Conservation (phyloP, 176 grass and related monocot species). For the Rhipidocladum racemiflorum region DNA sequence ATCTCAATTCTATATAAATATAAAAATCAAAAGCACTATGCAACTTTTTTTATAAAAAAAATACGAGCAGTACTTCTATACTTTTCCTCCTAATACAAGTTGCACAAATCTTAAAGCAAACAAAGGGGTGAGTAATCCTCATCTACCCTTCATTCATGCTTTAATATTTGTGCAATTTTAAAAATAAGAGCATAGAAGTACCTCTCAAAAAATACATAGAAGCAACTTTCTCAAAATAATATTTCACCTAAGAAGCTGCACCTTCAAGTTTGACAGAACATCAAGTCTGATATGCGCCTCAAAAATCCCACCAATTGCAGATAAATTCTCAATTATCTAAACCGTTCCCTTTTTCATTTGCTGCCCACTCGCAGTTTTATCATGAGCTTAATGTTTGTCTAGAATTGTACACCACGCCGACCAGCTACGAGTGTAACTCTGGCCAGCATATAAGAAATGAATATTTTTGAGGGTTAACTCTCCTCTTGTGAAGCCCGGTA, state of each 20-base stretch:
- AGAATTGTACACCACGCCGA: slow-evolving; percentile 31
- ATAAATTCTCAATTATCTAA: slow-evolving; percentile 14
- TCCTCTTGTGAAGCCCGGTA: slow-evolving; percentile 4
- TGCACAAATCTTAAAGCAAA: too few relatives aligned
- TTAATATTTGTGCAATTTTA: too few relatives aligned
- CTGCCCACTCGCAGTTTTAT: slow-evolving; percentile 29
- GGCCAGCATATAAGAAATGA: slow-evolving; percentile 32
- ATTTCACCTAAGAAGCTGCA: too few relatives aligned
- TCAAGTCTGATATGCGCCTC: background rate
- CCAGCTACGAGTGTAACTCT: slow-evolving; percentile 27
- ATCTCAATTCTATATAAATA: background rate
- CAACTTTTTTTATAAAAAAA: too few relatives aligned
- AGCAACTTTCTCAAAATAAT: too few relatives aligned
- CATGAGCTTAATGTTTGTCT: slow-evolving; percentile 42
- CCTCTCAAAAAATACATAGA: too few relatives aligned
- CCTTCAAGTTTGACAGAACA: background rate
- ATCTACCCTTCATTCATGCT: too few relatives aligned
- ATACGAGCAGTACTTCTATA: too few relatives aligned
- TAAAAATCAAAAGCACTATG: background rate
- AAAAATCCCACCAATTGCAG: background rate
- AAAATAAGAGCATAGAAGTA: too few relatives aligned
- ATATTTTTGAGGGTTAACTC: background rate
- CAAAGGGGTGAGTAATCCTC: too few relatives aligned
- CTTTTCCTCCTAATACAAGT: too few relatives aligned
- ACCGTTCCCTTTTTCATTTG: slow-evolving; percentile 20